Evolutionary conservation across 768 basidiomycete genomes (phyloP).

Genomic region (Suillus variegatus): DNA sequence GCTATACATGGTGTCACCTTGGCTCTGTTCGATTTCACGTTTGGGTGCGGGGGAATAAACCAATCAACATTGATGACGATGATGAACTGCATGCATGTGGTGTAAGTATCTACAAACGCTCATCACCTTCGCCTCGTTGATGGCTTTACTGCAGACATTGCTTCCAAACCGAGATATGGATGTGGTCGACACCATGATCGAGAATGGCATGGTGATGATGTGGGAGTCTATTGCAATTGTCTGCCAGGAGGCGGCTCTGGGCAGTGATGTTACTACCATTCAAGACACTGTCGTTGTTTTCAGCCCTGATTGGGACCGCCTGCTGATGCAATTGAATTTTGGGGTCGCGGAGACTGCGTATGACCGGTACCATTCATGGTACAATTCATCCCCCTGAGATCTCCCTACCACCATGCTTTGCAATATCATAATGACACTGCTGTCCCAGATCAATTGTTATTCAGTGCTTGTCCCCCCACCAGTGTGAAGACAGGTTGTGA

Average conservation of each 20-base stretch:
- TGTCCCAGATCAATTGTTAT: background rate
- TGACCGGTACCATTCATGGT: background rate
- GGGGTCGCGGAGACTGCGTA: background rate
- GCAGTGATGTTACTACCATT: background rate
- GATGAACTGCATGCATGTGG: background rate
- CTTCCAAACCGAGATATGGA: background rate
- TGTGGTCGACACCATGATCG: slow-evolving; percentile 5
- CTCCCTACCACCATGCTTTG: background rate
- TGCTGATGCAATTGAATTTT: background rate
- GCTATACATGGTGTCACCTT: slow-evolving; percentile 7
- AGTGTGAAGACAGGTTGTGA: too few species aligned
- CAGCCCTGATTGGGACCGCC: background rate
- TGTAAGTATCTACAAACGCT: background rate
- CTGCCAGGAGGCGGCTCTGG: background rate
- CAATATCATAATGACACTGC: too few species aligned
- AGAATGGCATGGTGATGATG: slow-evolving; percentile 6
- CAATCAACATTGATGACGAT: background rate
- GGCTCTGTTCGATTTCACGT: slow-evolving; percentile 9
- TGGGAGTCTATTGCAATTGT: background rate
- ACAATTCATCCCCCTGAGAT: background rate
- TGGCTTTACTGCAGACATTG: background rate
- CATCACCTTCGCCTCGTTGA: background rate
- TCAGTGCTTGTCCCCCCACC: background rate
- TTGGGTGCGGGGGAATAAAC: background rate
- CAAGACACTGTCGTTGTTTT: background rate